These are phyloP conservation scores for Miamiensis avidus DNA, from an alignment of 169 alveolate species.

Conservation along the genomic window DNA sequence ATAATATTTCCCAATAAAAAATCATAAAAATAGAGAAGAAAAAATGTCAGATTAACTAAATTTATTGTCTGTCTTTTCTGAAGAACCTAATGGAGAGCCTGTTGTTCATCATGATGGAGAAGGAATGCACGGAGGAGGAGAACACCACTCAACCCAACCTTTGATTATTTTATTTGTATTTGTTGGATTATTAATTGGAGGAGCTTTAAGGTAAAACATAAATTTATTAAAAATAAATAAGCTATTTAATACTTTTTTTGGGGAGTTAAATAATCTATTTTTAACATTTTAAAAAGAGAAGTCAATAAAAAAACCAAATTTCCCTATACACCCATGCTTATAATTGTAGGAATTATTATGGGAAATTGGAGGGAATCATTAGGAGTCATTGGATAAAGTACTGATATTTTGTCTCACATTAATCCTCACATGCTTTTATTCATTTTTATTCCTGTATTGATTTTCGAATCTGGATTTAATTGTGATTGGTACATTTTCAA, in stretches of 20 bases:
- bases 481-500: constrained; percentile 64
- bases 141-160: constrained; percentile 8
- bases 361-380: constrained; percentile 13
- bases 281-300: constrained; percentile 16
- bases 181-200: constrained; percentile 21
- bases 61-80: background rate
- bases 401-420: constrained; percentile 32
- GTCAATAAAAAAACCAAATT: constrained; percentile 24
- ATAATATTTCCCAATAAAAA: too few species aligned
- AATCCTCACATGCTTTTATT: constrained; percentile 46
- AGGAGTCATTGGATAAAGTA: constrained; percentile 34
- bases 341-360: constrained; percentile 29
- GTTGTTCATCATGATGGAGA: background rate
- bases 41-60: background rate
- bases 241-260: background rate
- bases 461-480: constrained; percentile 63
- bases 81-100: background rate
- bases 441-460: constrained; percentile 55
- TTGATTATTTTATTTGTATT: constrained; percentile 10
- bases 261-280: background rate
- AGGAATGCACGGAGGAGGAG: background rate
- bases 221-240: constrained; percentile 3
- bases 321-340: constrained; percentile 49
- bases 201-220: constrained; percentile 7
- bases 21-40: too few species aligned